A percentile compares a stretch with the other conserved stretches of the same genome.
Conservation (phyloP, 768 basidiomycete genomes). For the Termitomyces bulborhizus region DNA sequence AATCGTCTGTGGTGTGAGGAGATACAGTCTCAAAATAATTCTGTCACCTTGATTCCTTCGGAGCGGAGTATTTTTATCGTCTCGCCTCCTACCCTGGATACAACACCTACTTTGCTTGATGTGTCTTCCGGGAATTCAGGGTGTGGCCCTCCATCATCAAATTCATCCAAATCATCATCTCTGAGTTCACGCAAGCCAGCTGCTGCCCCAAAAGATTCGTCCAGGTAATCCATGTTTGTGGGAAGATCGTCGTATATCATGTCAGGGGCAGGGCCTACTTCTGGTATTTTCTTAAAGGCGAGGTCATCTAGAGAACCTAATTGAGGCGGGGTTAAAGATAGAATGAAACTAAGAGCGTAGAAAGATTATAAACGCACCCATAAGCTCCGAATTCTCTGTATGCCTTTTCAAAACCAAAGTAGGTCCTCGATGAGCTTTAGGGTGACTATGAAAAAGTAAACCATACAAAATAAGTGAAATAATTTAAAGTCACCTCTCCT, state of each 20-base stretch:
- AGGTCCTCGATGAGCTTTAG: conserved; percentile 22
- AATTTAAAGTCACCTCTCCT: conserved; percentile 18
- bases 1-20: conserved; percentile 39
- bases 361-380: conserved; percentile 25
- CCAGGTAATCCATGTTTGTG: conserved; percentile 82
- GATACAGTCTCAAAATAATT: conserved; percentile 70
- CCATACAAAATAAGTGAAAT: neutral
- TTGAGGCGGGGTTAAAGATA: neutral
- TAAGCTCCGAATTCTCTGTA: conserved; percentile 18
- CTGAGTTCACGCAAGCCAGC: conserved; percentile 67
- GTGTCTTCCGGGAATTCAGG: conserved; percentile 17
- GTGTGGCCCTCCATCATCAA: conserved; percentile 34
- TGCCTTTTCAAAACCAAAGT: conserved; percentile 24
- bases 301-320: conserved; percentile 75
- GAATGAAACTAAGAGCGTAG: neutral
- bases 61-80: conserved; percentile 74
- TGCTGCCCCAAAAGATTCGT: conserved; percentile 73
- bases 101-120: conserved; percentile 30
- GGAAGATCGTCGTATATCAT: conserved; percentile 92
- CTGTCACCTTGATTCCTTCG: conserved; percentile 58
- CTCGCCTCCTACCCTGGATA: conserved; percentile 73
- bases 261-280: conserved; percentile 76
- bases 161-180: conserved; percentile 71
- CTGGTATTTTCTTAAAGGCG: conserved; percentile 71
- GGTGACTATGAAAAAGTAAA: conserved; percentile 16